phyloP scores from a whole-genome alignment of 192 early-diverging fungal species.

The Coemansia furcata region DNA sequence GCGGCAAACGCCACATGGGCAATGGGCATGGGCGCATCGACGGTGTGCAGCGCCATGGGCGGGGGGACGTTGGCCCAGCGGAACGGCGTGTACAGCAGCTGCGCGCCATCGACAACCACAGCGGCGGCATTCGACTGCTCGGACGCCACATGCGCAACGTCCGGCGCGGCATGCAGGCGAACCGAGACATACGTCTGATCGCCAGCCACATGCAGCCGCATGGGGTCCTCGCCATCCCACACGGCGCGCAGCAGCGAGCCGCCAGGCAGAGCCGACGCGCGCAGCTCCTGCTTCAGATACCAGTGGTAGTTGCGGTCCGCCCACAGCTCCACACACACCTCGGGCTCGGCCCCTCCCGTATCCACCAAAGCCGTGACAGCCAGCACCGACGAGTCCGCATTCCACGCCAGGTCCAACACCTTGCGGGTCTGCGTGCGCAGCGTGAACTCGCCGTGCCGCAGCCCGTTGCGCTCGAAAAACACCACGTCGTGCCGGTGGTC shows the following conservation, averaged over 20 bases:
- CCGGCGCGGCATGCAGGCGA: slow-evolving; percentile 12
- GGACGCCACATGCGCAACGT: slow-evolving; percentile 21
- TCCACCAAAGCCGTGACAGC: slow-evolving; percentile 61
- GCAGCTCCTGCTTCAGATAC: slow-evolving; percentile 90
- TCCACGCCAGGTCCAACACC: slow-evolving; percentile 64
- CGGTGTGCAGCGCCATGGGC: slow-evolving; percentile 70
- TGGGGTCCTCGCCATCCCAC: slow-evolving; percentile 82
- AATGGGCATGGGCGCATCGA: slow-evolving; percentile 12
- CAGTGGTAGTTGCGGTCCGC: slow-evolving; percentile 93
- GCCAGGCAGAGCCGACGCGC: slow-evolving; percentile 19
- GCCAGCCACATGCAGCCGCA: slow-evolving; percentile 63
- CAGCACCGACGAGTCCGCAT: slow-evolving; percentile 83
- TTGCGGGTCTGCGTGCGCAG: slow-evolving; percentile 55
- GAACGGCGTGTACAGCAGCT: slow-evolving; percentile 49
- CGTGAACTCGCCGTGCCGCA: slow-evolving; percentile 90
- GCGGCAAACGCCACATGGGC: slow-evolving; percentile 65
- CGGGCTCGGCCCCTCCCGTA: slow-evolving; percentile 16
- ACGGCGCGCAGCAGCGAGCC: neutral
- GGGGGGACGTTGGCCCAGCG: slow-evolving; percentile 85
- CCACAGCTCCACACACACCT: slow-evolving; percentile 79
- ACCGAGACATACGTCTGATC: slow-evolving; percentile 7
- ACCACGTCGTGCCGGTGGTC: slow-evolving; percentile 82
- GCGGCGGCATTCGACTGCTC: slow-evolving; percentile 52
- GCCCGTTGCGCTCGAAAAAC: slow-evolving; percentile 94
- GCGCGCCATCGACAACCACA: slow-evolving; percentile 73